These are phyloP conservation scores for Ophiobolus disseminans DNA, from an alignment of 2,329 filamentous ascomycete genomes.

Conservation along the genomic window DNA sequence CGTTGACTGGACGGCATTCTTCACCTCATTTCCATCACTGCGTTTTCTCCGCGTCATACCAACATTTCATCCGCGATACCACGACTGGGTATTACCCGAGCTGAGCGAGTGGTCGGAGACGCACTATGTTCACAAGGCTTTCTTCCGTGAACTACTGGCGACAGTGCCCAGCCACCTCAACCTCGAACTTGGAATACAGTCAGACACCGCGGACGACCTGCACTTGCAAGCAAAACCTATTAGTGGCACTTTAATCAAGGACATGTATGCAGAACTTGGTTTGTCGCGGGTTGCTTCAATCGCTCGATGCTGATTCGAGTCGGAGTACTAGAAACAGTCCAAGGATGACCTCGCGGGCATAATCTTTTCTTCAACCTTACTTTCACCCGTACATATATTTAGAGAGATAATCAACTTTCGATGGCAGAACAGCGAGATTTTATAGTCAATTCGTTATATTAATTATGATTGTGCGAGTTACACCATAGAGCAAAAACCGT, in stretches of 20 bases:
- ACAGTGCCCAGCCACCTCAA: slow-evolving; percentile 26
- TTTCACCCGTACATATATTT: no score
- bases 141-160: slow-evolving; percentile 35
- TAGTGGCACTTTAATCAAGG: slow-evolving; percentile 15
- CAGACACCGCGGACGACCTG: slow-evolving; percentile 15
- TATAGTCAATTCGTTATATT: no score
- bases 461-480: no score
- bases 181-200: slow-evolving; percentile 26
- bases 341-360: no score
- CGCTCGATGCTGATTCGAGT: no score
- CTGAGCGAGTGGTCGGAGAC: slow-evolving; percentile 27
- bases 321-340: no score
- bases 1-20: slow-evolving; percentile 38
- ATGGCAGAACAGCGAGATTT: no score
- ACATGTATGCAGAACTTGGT: slow-evolving; percentile 32
- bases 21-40: slow-evolving; percentile 27
- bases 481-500: background rate
- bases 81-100: slow-evolving; percentile 38
- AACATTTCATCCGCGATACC: slow-evolving; percentile 35
- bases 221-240: slow-evolving; percentile 25
- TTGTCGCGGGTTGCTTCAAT: background rate
- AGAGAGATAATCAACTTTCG: no score
- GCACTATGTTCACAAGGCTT: slow-evolving; percentile 39
- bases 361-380: no score
- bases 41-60: slow-evolving; percentile 34